phyloP scores from a whole-genome alignment of 2,329 filamentous ascomycete species.

The Penicillium sp. region DNA sequence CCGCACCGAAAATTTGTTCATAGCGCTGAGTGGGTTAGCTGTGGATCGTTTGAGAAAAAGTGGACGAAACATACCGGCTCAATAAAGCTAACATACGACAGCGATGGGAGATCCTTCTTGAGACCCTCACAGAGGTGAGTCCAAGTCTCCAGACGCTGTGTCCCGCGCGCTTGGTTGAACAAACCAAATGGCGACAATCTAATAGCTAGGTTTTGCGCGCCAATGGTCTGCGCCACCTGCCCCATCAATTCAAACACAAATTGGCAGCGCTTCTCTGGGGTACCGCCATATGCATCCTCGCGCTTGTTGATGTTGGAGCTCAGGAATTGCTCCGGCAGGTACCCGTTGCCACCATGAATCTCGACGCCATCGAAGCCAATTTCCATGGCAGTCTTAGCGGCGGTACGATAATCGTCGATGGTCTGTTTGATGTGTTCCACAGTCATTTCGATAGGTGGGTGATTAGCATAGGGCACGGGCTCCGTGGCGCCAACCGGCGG shows the following conservation, averaged over 20 bases:
- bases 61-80: slow-evolving; percentile 44
- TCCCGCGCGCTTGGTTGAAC: slow-evolving; percentile 53
- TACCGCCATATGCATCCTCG: slow-evolving; percentile 53
- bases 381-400: slow-evolving; percentile 53
- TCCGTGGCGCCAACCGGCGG: slow-evolving; percentile 38
- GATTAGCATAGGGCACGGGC: slow-evolving; percentile 43
- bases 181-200: slow-evolving; percentile 52
- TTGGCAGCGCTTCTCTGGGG: slow-evolving; percentile 52
- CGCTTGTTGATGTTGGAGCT: slow-evolving; percentile 52
- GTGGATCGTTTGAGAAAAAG: not conserved
- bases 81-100: slow-evolving; percentile 57
- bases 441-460: slow-evolving; percentile 47
- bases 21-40: slow-evolving; percentile 36
- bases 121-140: slow-evolving; percentile 50
- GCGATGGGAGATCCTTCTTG: slow-evolving; percentile 44
- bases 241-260: slow-evolving; percentile 59
- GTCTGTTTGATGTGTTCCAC: slow-evolving; percentile 47
- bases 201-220: slow-evolving; percentile 48
- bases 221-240: slow-evolving; percentile 45
- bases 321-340: slow-evolving; percentile 54
- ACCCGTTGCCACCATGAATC: slow-evolving; percentile 52
- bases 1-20: slow-evolving; percentile 52
- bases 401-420: slow-evolving; percentile 46
- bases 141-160: slow-evolving; percentile 56
- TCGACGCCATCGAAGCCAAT: slow-evolving; percentile 57